These are phyloP conservation scores for Solanum aculeatissimum DNA, from an alignment of 305 asterid genomes.

Conservation along the genomic window DNA sequence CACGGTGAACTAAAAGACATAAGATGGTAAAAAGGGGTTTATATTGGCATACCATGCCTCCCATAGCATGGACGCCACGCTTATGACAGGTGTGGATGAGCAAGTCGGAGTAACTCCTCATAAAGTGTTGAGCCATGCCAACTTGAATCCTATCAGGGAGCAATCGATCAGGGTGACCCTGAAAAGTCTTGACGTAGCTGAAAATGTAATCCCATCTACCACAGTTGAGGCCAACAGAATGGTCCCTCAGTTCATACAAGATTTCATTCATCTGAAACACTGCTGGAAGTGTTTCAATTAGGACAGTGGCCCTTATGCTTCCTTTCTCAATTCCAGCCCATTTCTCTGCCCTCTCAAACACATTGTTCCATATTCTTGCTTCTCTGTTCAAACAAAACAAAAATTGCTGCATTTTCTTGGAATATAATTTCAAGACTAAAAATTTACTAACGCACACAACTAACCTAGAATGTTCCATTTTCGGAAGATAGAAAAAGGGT, in stretches of 20 bases:
- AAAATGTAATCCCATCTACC: slow-evolving; percentile 98
- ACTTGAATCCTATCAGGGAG: slow-evolving; percentile 82
- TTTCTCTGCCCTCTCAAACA: slow-evolving; percentile 60
- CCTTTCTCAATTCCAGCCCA: slow-evolving; percentile 60
- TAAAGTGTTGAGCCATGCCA: slow-evolving; percentile 86
- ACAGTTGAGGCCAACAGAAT: slow-evolving; percentile 75
- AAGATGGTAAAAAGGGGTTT: not conserved
- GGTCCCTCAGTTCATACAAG: slow-evolving; percentile 68
- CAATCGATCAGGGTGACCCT: slow-evolving; percentile 68
- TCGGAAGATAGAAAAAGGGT: slow-evolving; percentile 92
- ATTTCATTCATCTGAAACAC: too few species aligned
- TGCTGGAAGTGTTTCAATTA: too few species aligned
- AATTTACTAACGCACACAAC: not conserved
- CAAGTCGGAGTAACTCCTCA: slow-evolving; percentile 72
- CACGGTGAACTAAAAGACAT: not conserved
- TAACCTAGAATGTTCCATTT: slow-evolving; percentile 89
- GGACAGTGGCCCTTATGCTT: slow-evolving; percentile 87
- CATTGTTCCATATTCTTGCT: slow-evolving; percentile 84
- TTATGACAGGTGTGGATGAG: slow-evolving; percentile 77
- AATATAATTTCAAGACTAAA: not conserved
- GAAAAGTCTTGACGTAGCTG: slow-evolving; percentile 90
- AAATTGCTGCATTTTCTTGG: not conserved
- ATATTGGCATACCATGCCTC: slow-evolving; percentile 35
- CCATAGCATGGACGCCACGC: slow-evolving; percentile 92
- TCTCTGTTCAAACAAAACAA: slow-evolving; percentile 36